Evolutionary conservation across 306 rosid genomes (phyloP).

Genomic region (Dalbergia oliveri): DNA sequence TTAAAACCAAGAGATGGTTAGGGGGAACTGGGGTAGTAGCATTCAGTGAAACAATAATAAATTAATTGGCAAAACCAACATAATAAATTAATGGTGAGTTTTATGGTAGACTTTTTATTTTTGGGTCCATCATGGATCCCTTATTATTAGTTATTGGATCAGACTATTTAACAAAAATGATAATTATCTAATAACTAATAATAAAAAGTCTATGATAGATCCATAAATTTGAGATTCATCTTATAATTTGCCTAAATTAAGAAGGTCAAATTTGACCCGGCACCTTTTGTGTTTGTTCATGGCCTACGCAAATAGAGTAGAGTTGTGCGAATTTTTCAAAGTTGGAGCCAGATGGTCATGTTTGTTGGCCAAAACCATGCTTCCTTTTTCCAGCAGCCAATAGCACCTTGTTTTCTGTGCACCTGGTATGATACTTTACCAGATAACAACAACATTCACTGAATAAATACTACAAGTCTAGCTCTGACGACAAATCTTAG

Average conservation of each 20-base stretch:
- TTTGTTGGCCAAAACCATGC: not conserved
- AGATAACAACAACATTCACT: not conserved
- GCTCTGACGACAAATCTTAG: not conserved
- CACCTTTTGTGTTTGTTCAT: not conserved
- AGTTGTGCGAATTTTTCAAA: not conserved
- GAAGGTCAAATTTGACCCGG: not conserved
- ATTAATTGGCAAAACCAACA: not conserved
- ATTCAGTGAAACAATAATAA: not conserved
- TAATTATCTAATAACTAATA: no score
- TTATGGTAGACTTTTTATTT: no score
- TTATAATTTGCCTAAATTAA: no score
- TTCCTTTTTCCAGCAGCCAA: not conserved
- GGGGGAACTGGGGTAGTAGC: no score
- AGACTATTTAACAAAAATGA: no score
- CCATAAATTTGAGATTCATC: no score
- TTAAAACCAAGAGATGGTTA: no score
- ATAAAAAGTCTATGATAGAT: no score
- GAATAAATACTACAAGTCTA: not conserved
- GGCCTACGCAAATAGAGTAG: slow-evolving; percentile 29
- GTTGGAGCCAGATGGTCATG: not conserved
- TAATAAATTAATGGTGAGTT: not conserved
- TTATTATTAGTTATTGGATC: no score
- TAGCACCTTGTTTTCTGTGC: not conserved
- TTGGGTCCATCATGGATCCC: no score
- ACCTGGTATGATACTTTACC: not conserved